These are phyloP conservation scores for Hypericum perforatum DNA, from an alignment of 345 rosid species.

Conservation along the genomic window DNA sequence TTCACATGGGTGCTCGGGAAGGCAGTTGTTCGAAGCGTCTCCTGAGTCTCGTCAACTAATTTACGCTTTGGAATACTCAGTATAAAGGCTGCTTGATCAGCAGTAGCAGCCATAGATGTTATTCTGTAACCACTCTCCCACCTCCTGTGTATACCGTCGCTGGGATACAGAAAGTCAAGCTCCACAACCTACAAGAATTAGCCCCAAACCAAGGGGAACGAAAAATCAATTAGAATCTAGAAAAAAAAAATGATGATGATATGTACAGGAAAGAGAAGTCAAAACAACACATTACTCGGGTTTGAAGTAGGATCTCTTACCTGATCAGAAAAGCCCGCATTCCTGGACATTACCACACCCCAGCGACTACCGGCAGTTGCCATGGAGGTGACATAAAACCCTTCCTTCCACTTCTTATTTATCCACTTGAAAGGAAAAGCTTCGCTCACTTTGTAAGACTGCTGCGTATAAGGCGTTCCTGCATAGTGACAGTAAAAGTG, in stretches of 20 bases:
- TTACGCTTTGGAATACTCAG: constrained; percentile 81
- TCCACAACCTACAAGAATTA: constrained; percentile 22
- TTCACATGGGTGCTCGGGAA: constrained; percentile 95
- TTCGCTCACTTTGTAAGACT: constrained; percentile 97
- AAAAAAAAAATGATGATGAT: background rate
- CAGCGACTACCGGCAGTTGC: constrained; percentile 64
- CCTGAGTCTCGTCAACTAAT: constrained; percentile 84
- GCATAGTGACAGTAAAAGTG: constrained; percentile 13
- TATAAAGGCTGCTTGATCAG: constrained; percentile 89
- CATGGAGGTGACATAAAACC: constrained; percentile 95
- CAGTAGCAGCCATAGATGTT: constrained; percentile 88
- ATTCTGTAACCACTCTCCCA: constrained; percentile 92
- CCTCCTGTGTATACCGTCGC: constrained; percentile 86
- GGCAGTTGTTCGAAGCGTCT: constrained; percentile 89
- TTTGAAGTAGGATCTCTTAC: constrained; percentile 2
- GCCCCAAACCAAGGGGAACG: background rate
- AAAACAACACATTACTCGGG: background rate
- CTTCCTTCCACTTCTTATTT: constrained; percentile 98
- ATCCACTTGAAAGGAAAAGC: constrained; percentile 98
- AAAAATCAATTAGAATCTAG: background rate
- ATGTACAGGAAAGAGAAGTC: background rate
- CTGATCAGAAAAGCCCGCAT: constrained; percentile 30
- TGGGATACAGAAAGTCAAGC: constrained; percentile 26
- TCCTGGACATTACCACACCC: constrained; percentile 31
- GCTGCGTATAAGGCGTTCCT: constrained; percentile 96